phyloP scores from a whole-genome alignment of 768 basidiomycete genomes.

The Tremella mesenterica region DNA sequence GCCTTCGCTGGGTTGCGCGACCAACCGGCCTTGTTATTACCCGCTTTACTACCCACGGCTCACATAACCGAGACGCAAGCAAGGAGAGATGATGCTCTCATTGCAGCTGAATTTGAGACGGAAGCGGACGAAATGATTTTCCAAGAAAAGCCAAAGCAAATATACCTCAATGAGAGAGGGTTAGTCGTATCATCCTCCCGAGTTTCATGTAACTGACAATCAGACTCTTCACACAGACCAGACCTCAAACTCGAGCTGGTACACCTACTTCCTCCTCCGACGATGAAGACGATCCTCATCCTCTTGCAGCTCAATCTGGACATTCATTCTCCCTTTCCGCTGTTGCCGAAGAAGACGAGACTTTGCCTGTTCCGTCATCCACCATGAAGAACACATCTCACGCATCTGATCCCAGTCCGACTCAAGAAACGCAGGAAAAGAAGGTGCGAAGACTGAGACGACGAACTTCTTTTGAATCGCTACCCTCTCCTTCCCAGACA shows the following conservation, averaged over 20 bases:
- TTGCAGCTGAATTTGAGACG: constrained; percentile 30
- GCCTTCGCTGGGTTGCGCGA: constrained; percentile 16
- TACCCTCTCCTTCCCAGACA: not conserved
- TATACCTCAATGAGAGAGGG: constrained; percentile 39
- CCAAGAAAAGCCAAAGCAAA: constrained; percentile 9
- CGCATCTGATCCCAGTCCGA: not conserved
- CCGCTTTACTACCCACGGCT: constrained; percentile 26
- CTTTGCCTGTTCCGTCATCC: no score
- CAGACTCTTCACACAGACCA: constrained; percentile 39
- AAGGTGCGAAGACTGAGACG: constrained; percentile 1
- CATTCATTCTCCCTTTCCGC: not conserved
- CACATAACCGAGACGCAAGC: constrained; percentile 33
- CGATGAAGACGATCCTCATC: not conserved
- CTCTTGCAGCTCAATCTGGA: not conserved
- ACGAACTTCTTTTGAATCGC: not conserved
- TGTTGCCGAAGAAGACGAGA: no score
- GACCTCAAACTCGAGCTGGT: constrained; percentile 10
- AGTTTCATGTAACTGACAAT: not conserved
- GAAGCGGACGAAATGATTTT: constrained; percentile 13
- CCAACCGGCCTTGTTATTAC: constrained; percentile 14
- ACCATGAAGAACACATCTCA: no score
- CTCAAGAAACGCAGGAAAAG: not conserved
- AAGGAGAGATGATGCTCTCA: constrained; percentile 27
- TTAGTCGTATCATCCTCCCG: constrained; percentile 5
- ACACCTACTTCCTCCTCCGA: not conserved